A percentile compares a stretch with the other conserved stretches of the same genome.
phyloP scores from a whole-genome alignment of 2,329 filamentous ascomycete genomes.

The Thelonectria olida region DNA sequence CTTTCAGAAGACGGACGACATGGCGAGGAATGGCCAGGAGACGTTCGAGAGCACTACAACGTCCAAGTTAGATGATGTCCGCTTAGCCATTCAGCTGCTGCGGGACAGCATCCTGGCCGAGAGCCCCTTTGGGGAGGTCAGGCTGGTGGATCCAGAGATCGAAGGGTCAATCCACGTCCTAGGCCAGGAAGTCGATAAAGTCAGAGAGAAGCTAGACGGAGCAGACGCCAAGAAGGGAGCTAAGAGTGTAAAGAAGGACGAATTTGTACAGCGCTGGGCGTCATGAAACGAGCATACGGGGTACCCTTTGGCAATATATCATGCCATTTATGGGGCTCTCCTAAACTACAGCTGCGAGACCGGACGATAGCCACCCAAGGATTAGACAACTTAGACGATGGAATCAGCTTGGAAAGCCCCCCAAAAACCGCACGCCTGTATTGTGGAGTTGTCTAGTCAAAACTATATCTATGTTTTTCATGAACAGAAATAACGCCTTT shows the following conservation, averaged over 20 bases:
- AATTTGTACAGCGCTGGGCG: slow-evolving; percentile 52
- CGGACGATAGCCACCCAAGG: not conserved
- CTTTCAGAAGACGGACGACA: slow-evolving; percentile 52
- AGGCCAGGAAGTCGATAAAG: slow-evolving; percentile 54
- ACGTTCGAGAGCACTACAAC: slow-evolving; percentile 57
- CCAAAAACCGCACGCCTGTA: slow-evolving; percentile 19
- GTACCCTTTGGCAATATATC: not conserved
- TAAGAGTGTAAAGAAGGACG: slow-evolving; percentile 58
- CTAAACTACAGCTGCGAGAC: not conserved
- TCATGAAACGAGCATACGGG: not conserved
- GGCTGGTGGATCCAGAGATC: slow-evolving; percentile 62
- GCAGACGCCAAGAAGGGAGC: slow-evolving; percentile 50
- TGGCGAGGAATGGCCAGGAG: slow-evolving; percentile 57
- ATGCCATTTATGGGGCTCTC: not conserved
- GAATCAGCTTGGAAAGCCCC: not conserved
- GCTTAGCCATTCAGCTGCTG: slow-evolving; percentile 58
- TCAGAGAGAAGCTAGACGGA: slow-evolving; percentile 49
- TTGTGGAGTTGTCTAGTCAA: slow-evolving; percentile 20
- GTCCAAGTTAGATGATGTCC: slow-evolving; percentile 57
- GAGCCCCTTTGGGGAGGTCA: slow-evolving; percentile 57
- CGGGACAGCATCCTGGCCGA: slow-evolving; percentile 63
- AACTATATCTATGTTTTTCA: slow-evolving; percentile 20
- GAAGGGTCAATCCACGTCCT: slow-evolving; percentile 59
- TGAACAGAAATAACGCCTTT: slow-evolving; percentile 15
- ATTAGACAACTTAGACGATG: not conserved